Evolutionary conservation across 1,284 basidiomycete genomes (phyloP).

Genomic region (Chondrostereum purpureum): DNA sequence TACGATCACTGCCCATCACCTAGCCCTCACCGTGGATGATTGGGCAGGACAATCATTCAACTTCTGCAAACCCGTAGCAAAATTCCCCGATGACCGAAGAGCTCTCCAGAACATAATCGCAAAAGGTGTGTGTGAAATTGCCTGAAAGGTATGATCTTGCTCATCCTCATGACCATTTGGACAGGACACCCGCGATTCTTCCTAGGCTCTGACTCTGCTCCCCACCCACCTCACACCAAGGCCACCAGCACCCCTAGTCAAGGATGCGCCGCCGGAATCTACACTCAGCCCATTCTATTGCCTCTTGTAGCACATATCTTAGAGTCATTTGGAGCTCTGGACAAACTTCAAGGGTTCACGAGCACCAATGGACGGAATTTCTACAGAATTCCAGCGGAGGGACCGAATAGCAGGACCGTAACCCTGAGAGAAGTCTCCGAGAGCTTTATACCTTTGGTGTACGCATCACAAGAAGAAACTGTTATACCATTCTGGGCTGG

Average conservation of each 20-base stretch:
- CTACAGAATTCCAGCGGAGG: constrained; percentile 46
- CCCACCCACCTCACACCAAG: constrained; percentile 83
- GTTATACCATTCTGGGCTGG: constrained; percentile 94
- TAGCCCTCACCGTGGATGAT: constrained; percentile 91
- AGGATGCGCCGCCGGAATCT: constrained; percentile 88
- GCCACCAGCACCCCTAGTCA: constrained; percentile 66
- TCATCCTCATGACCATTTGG: constrained; percentile 5
- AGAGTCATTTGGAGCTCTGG: constrained; percentile 81
- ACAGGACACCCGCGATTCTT: constrained; percentile 93
- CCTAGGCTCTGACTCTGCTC: constrained; percentile 96
- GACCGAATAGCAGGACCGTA: constrained; percentile 18
- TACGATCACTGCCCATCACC: constrained; percentile 96
- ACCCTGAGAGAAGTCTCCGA: constrained; percentile 13
- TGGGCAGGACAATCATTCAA: constrained; percentile 96
- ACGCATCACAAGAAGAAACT: constrained; percentile 44
- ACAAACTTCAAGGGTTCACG: constrained; percentile 75
- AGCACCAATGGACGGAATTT: constrained; percentile 75
- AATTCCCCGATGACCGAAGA: constrained; percentile 86
- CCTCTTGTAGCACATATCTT: constrained; percentile 81
- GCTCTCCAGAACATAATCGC: constrained; percentile 80
- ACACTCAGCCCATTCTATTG: constrained; percentile 87
- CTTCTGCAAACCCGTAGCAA: constrained; percentile 98
- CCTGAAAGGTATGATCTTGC: not conserved
- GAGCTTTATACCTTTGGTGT: constrained; percentile 26
- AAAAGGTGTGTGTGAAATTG: constrained; percentile 44